phyloP scores from a whole-genome alignment of 2,329 filamentous ascomycete species.

The Grosmannia huntii region DNA sequence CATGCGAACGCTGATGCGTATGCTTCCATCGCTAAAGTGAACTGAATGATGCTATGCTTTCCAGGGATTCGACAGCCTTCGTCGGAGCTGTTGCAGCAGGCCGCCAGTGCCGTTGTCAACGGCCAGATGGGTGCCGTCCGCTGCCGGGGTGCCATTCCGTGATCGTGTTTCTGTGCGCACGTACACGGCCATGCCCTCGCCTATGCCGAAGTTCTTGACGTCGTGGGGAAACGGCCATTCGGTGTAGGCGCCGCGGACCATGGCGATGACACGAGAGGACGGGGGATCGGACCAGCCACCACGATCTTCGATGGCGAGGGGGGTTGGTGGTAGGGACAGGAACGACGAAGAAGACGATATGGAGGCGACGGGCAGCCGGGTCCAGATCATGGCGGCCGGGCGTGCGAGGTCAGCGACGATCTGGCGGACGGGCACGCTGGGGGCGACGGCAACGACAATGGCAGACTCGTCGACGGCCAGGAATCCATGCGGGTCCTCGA shows the following conservation, averaged over 20 bases:
- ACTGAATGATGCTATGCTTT: background rate
- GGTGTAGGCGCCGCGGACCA: constrained; percentile 7
- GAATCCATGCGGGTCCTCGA: constrained; percentile 20
- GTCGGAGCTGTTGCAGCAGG: constrained; percentile 3
- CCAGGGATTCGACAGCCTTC: constrained; percentile 7
- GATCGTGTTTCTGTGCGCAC: constrained; percentile 4
- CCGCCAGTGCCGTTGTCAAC: background rate
- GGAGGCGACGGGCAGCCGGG: background rate
- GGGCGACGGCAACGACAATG: constrained; percentile 17
- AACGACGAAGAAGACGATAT: background rate
- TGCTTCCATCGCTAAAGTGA: constrained; percentile 18
- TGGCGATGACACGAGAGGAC: constrained; percentile 10
- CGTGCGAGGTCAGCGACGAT: constrained; percentile 21
- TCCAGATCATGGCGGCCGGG: constrained; percentile 19
- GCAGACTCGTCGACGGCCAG: constrained; percentile 18
- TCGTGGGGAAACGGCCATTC: constrained; percentile 9
- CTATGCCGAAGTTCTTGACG: constrained; percentile 7
- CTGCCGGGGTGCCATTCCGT: background rate
- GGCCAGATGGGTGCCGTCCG: background rate
- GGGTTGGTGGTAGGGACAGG: too few species aligned
- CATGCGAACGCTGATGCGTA: background rate
- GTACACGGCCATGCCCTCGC: constrained; percentile 9
- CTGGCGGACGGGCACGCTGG: constrained; percentile 19
- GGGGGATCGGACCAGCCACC: constrained; percentile 9
- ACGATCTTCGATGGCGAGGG: background rate